These are phyloP conservation scores for Verticillium longisporum DNA, from an alignment of 2,329 filamentous ascomycete genomes.

Conservation along the genomic window DNA sequence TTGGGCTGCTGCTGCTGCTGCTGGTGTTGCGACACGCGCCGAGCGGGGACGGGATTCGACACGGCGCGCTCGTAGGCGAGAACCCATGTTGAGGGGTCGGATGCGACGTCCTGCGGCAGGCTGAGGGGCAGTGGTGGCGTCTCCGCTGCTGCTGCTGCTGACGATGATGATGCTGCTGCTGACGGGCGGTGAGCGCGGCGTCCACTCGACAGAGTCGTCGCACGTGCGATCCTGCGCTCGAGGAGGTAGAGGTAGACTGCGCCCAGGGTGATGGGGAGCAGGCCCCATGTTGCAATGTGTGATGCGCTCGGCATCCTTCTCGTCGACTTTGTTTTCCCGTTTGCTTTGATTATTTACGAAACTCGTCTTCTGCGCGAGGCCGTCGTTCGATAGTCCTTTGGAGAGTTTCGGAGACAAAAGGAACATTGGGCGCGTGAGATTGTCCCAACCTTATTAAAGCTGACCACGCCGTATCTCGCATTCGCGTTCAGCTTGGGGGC, in stretches of 20 bases:
- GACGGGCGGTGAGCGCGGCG: not conserved
- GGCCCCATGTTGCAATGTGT: not conserved
- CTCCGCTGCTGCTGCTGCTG: not conserved
- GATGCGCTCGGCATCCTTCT: not conserved
- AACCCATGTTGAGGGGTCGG: constrained; percentile 15
- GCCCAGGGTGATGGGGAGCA: not conserved
- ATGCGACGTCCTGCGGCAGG: constrained; percentile 14
- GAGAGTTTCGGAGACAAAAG: not conserved
- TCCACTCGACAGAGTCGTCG: not conserved
- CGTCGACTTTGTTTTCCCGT: no score
- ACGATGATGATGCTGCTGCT: no score
- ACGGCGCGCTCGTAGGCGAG: constrained; percentile 20
- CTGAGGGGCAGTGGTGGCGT: not conserved
- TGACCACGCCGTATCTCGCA: not conserved
- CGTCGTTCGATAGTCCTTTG: not conserved
- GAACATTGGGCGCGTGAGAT: not conserved
- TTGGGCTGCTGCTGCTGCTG: no score
- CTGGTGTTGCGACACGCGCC: not conserved
- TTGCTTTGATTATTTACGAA: no score
- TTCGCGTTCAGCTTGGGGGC: not conserved
- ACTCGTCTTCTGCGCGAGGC: no score
- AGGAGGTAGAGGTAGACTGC: not conserved
- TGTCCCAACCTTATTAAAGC: not conserved
- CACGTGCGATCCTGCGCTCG: not conserved
- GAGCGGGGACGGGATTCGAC: constrained; percentile 14